phyloP scores from a whole-genome alignment of 176 grass and related monocot genomes.

The Carex kokanica region DNA sequence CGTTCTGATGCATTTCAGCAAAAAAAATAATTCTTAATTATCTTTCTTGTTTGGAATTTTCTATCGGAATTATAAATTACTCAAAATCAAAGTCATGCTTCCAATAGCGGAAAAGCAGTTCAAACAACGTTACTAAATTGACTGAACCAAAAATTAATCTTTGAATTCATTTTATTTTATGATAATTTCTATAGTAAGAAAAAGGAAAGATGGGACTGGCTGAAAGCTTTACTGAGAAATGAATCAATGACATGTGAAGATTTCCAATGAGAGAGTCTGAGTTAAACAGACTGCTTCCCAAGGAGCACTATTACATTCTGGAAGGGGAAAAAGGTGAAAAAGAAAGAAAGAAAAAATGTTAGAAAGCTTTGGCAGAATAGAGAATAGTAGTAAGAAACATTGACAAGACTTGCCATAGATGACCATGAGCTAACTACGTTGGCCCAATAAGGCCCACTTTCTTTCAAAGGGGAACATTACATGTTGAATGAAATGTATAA shows the following conservation, averaged over 20 bases:
- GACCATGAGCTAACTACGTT: neutral
- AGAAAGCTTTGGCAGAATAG: neutral
- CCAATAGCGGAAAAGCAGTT: neutral
- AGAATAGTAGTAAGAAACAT: neutral
- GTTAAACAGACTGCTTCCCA: constrained; percentile 7
- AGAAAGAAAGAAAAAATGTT: neutral
- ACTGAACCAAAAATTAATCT: neutral
- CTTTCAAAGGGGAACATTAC: too few species aligned
- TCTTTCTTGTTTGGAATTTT: neutral
- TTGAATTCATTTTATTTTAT: neutral
- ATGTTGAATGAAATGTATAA: neutral
- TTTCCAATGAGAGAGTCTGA: neutral
- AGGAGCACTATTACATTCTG: neutral
- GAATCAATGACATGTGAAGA: constrained; percentile 4
- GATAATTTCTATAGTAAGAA: constrained; percentile 1
- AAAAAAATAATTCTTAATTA: neutral
- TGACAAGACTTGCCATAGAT: neutral
- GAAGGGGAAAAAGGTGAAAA: neutral
- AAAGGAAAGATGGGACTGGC: neutral
- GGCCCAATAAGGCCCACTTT: neutral
- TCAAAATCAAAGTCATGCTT: neutral
- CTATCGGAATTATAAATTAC: neutral
- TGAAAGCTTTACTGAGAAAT: neutral
- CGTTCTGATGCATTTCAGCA: neutral
- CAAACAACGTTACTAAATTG: neutral